A percentile compares a stretch with the other conserved stretches of the same genome.
Conservation (phyloP, 1,139 yeast genomes). For the Pichia norvegensis region DNA sequence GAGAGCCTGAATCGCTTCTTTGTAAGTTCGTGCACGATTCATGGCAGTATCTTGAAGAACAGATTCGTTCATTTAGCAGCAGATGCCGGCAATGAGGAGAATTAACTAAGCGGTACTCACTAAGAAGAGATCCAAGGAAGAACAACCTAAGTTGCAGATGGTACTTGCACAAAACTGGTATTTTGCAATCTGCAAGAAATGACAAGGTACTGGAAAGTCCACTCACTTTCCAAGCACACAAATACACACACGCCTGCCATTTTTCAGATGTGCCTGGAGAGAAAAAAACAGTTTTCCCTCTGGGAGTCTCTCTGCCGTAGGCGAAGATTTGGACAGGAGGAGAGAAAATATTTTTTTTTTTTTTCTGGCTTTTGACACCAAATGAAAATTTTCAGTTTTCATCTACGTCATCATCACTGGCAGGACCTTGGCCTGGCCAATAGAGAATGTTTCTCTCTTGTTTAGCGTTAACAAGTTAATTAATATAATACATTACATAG, state of each 20-base stretch:
- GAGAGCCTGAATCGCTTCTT: slow-evolving; percentile 77
- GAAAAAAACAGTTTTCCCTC: too few relatives aligned
- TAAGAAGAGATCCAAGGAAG: too few relatives aligned
- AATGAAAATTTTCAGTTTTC: too few relatives aligned
- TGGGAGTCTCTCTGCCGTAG: neutral
- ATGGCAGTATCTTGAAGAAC: slow-evolving; percentile 8
- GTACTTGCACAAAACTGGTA: neutral
- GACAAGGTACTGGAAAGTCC: too few relatives aligned
- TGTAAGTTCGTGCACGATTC: slow-evolving; percentile 25
- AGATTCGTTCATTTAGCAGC: slow-evolving; percentile 1
- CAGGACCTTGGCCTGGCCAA: too few relatives aligned
- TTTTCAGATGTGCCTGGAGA: neutral
- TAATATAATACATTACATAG: slow-evolving; percentile 3
- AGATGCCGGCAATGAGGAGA: neutral
- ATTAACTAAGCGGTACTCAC: neutral
- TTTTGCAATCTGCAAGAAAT: too few relatives aligned
- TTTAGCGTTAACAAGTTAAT: neutral
- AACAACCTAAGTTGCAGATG: neutral
- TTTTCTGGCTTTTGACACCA: too few relatives aligned
- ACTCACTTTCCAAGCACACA: too few relatives aligned
- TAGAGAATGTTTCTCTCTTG: too few relatives aligned
- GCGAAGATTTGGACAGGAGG: too few relatives aligned
- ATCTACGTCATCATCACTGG: too few relatives aligned
- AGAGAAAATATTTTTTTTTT: too few relatives aligned
- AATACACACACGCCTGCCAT: neutral